These are phyloP conservation scores for Geotrichum armillariae DNA, from an alignment of 1,139 yeast genomes.

Conservation along the genomic window DNA sequence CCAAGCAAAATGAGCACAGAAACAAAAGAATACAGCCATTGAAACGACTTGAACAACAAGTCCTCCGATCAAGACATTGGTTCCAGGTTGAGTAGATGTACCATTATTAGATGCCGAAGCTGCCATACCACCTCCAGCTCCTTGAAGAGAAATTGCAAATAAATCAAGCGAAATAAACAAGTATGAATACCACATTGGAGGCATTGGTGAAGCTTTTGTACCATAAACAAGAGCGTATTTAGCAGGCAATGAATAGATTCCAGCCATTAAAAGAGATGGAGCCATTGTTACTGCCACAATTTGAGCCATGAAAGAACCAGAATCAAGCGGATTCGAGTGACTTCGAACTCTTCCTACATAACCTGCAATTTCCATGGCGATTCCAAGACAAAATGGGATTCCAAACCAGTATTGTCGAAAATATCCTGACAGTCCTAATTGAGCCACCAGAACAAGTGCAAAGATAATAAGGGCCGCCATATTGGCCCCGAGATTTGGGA, in stretches of 20 bases:
- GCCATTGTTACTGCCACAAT: constrained; percentile 1
- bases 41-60: constrained; percentile 73
- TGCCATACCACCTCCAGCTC: constrained; percentile 78
- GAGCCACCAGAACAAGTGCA: constrained; percentile 45
- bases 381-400: constrained; percentile 58
- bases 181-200: constrained; percentile 1
- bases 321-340: background rate
- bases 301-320: constrained; percentile 3
- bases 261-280: constrained; percentile 1
- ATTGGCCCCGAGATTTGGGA: constrained; percentile 50
- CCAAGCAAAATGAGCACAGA: background rate
- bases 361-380: constrained; percentile 33
- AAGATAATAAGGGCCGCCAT: constrained; percentile 48
- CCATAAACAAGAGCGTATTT: background rate
- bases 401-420: constrained; percentile 75
- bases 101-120: constrained; percentile 51
- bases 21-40: constrained; percentile 44
- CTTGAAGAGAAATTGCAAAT: constrained; percentile 72
- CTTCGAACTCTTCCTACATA: background rate
- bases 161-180: constrained; percentile 66
- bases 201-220: background rate
- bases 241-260: constrained; percentile 1
- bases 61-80: constrained; percentile 80
- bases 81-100: constrained; percentile 51
- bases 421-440: constrained; percentile 44